Percentiles rank a stretch among this genome's conserved stretches.
These are phyloP conservation scores for Eimeria mitis DNA, from an alignment of 169 alveolate genomes.

Conservation along the genomic window DNA sequence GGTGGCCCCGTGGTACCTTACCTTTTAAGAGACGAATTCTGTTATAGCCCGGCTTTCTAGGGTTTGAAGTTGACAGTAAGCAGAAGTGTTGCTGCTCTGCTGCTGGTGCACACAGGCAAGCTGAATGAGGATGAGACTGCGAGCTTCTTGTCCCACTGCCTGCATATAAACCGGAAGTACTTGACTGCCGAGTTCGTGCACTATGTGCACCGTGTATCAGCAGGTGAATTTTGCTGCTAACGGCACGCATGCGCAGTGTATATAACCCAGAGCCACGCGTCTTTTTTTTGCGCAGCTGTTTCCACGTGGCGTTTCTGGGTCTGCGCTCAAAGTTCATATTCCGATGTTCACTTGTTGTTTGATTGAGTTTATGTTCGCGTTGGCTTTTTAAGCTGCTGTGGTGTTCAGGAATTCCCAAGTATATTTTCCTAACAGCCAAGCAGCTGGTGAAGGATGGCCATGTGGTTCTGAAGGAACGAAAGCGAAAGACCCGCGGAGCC, in stretches of 20 bases:
- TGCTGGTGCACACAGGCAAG: constrained; percentile 26
- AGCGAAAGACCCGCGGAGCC: constrained; percentile 15
- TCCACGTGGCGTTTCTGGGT: not conserved
- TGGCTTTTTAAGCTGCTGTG: not conserved
- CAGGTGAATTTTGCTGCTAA: not conserved
- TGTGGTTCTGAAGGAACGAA: constrained; percentile 72
- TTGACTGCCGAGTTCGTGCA: constrained; percentile 84
- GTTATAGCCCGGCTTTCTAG: not conserved
- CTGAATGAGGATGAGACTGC: constrained; percentile 85
- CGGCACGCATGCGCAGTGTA: not conserved
- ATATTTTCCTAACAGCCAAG: constrained; percentile 75
- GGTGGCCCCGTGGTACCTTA: not conserved
- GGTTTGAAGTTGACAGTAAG: not conserved
- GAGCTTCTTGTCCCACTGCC: constrained; percentile 84
- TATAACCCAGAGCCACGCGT: not conserved
- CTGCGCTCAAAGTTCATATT: no score
- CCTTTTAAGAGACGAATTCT: not conserved
- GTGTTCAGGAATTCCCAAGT: constrained; percentile 80
- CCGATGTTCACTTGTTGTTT: not conserved
- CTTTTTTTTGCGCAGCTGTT: not conserved
- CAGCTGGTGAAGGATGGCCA: constrained; percentile 74
- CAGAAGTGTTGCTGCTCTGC: not conserved
- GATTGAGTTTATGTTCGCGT: not conserved
- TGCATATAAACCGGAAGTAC: constrained; percentile 79
- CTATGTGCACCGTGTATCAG: constrained; percentile 88